A percentile compares a stretch with the other conserved stretches of the same genome.
Evolutionary conservation across 495 filamentous ascomycete species (phyloP).

Genomic region (Aspergillus homomorphus): DNA sequence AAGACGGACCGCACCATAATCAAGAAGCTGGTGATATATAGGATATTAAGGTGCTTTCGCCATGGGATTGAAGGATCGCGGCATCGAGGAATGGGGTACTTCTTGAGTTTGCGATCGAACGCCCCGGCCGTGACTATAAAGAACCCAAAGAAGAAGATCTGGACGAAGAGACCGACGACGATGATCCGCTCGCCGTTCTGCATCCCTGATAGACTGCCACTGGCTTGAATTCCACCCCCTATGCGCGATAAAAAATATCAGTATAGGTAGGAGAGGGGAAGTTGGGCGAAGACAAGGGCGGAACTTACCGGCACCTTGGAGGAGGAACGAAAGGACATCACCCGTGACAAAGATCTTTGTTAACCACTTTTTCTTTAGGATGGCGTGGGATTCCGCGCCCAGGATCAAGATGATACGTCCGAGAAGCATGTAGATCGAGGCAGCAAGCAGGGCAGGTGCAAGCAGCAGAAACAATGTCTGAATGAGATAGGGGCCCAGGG

Average conservation of each 20-base stretch:
- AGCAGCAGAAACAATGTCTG: conserved; percentile 14
- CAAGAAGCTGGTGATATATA: conserved; percentile 48
- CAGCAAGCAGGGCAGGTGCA: conserved; percentile 10
- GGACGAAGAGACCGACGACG: conserved; percentile 33
- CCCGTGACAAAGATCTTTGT: conserved; percentile 11
- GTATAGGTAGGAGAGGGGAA: background rate
- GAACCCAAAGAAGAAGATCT: conserved; percentile 38
- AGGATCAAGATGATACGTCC: conserved; percentile 12
- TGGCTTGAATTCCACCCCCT: conserved; percentile 16
- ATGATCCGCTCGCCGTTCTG: conserved; percentile 39
- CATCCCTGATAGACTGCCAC: conserved; percentile 16
- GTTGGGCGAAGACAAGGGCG: too few relatives aligned
- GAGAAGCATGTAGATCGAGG: conserved; percentile 13
- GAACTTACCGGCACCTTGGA: background rate
- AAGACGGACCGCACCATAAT: conserved; percentile 59
- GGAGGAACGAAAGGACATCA: conserved; percentile 12
- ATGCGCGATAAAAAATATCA: background rate
- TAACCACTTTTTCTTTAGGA: conserved; percentile 1
- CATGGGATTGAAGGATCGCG: conserved; percentile 28
- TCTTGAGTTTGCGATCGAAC: conserved; percentile 30
- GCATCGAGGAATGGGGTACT: conserved; percentile 22
- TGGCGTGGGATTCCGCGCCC: conserved; percentile 7
- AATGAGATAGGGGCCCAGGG: conserved; percentile 18
- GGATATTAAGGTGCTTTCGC: conserved; percentile 43
- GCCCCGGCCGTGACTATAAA: conserved; percentile 32